Evolutionary conservation across 202 grass and related monocot species (phyloP), one percentile per base, ranked within the genome.

Genomic region (Setaria viridis): DNA sequence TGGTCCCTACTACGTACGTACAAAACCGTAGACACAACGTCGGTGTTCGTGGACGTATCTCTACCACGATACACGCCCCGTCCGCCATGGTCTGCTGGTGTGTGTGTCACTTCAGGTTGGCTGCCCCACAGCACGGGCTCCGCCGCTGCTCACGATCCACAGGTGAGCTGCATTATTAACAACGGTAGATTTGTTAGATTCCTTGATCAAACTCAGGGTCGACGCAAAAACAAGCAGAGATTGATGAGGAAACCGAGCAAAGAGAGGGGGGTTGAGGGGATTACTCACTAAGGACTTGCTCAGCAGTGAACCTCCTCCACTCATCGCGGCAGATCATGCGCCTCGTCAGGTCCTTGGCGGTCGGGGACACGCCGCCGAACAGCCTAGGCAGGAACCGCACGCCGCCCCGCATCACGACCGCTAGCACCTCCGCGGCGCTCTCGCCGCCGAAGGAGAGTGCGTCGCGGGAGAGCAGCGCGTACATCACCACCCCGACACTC

Each of bases 401-500:
- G 82, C 74, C 89, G 12, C 89, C 91, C 1, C 88, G 80, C 25
- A 90, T 74, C 32, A 95, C 93, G 53, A 86, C 78, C 21, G 90
- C 68, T 1, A 98, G 92, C 54, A 95, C 92, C 77, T 98, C 95
- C 59, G 82, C 84, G 2, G 88, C 89, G 15, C 65, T 92, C 4
- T 98, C 93, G 3, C 95, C 95, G 39, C 81, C 87, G 79, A 98
- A 98, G 9, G 95, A 93, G 20, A 92, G 86, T 25, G 90, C 81
- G 29, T 93, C 95, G 53, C 95, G 93, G 10, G 95, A 72, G 45
- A 98, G 93, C 86, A 94, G 85, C 76, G 90, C 84, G 81, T 98
- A 98, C 86, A 98, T 90, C 64, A 98, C 91, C 74, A 98, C 95
- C 9, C 95, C 95, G 3, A 87, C 89, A 79, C 95, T 98, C 95